A percentile compares a stretch with the other conserved stretches of the same genome.
phyloP scores from a whole-genome alignment of 345 rosid genomes.

The Erucastrum elatum region DNA sequence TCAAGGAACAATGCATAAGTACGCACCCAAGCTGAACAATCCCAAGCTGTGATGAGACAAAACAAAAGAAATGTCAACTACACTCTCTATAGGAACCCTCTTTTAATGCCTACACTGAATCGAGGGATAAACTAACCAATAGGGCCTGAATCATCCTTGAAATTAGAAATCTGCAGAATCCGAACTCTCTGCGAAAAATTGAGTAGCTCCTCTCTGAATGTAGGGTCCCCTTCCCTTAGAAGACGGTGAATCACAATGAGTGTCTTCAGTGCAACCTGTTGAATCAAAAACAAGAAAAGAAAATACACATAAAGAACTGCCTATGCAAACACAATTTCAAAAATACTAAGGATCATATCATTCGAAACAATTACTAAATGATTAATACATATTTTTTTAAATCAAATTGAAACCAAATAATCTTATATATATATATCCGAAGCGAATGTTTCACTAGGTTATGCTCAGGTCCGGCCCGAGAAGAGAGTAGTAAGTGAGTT shows the following conservation, averaged over 20 bases:
- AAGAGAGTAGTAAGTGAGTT: background rate
- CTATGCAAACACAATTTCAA: background rate
- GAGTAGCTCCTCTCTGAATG: conserved; percentile 86
- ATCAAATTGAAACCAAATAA: too few relatives aligned
- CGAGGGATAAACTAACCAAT: conserved; percentile 47
- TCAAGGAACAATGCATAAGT: conserved; percentile 91
- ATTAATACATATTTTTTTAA: too few relatives aligned
- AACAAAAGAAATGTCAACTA: background rate
- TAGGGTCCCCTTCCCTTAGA: conserved; percentile 96
- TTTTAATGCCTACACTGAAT: background rate
- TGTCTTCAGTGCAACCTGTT: conserved; percentile 92
- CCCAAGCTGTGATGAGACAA: conserved; percentile 71
- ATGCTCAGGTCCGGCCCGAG: too few relatives aligned
- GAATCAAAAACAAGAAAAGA: background rate
- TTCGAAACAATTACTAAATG: too few relatives aligned
- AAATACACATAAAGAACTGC: background rate
- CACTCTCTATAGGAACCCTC: background rate
- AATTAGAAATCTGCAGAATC: conserved; percentile 87
- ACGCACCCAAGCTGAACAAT: conserved; percentile 99
- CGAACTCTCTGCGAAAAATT: conserved; percentile 80
- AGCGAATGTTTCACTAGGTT: too few relatives aligned
- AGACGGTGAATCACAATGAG: conserved; percentile 85
- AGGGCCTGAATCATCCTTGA: conserved; percentile 99
- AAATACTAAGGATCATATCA: background rate
- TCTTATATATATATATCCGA: too few relatives aligned